phyloP scores from a whole-genome alignment of 345 rosid species.

The Bruguiera sexangula region DNA sequence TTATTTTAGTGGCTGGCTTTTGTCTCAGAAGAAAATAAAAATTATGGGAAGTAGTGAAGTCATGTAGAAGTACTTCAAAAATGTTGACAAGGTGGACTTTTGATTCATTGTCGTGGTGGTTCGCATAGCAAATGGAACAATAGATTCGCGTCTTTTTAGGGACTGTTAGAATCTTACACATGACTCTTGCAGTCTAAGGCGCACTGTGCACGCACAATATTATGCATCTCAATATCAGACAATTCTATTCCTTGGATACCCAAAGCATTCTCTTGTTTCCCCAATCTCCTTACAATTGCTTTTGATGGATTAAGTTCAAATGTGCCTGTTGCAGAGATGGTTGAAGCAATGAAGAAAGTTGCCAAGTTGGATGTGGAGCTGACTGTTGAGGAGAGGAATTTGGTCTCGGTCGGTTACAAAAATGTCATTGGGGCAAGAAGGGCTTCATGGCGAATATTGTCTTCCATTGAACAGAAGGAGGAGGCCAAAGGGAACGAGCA shows the following conservation, averaged over 20 bases:
- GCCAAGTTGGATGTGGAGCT: slow-evolving; percentile 68
- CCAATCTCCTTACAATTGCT: neutral
- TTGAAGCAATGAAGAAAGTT: slow-evolving; percentile 76
- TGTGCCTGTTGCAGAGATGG: slow-evolving; percentile 57
- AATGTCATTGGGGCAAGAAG: slow-evolving; percentile 86
- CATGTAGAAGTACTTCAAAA: neutral
- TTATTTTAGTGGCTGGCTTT: neutral
- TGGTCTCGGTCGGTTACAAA: slow-evolving; percentile 82
- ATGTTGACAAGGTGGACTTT: neutral
- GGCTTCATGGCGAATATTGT: slow-evolving; percentile 68
- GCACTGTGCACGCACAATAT: no score
- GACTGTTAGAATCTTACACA: no score
- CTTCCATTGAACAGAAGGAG: slow-evolving; percentile 86
- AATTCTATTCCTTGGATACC: neutral
- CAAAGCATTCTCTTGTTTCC: neutral
- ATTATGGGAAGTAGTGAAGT: neutral
- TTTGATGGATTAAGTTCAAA: neutral
- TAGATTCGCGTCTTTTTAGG: neutral
- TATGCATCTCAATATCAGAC: neutral
- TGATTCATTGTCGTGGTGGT: neutral
- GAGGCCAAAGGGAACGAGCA: slow-evolving; percentile 69
- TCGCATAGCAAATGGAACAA: neutral
- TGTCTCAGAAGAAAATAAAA: neutral
- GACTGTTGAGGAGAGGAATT: slow-evolving; percentile 79
- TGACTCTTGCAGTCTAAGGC: no score